Base-by-base conservation (phyloP, 495 filamentous ascomycete species). In the Podospora anserina region DNA sequence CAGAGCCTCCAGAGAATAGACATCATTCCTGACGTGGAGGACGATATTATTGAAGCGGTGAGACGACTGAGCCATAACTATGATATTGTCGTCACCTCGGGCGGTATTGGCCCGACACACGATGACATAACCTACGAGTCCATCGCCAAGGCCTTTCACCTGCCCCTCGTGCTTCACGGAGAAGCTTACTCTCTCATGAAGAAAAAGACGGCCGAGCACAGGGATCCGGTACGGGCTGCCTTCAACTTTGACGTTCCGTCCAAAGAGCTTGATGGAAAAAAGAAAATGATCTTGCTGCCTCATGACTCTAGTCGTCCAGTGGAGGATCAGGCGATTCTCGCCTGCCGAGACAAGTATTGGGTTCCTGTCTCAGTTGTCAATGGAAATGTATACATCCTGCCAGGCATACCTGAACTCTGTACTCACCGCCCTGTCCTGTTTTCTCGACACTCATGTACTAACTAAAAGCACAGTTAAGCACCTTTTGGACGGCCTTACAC, bases 61-160 rank as follows among this genome's bases (percentile, higher is more conserved):
- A 84, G 85, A 44, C 87, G 93, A 19, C 94, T 99, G 92, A 94
- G 90, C 77, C 81, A 84, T 32, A 88, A 87, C 67, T 97, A 97
- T 74, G 95, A 97, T 79, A 91, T 97, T 68, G 92, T 99, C 20
- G 92, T 97, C 2, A 99, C 95, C 58, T 91, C 90, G 71, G 95
- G 95, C 64, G 95, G 95, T 28, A 97, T 99, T 74, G 95, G 95
- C 3, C 94, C 95, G 64, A 97, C 94, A 65, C 95, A 98, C 80
- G 95, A 99, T 75, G 95, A 99, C 75, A 98, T 99, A 70, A 98
- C 95, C 53, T 99, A 99, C 83, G 80, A 88, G 73, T 94, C 94
- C 26, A 94, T 99, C 73, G 95, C 92, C 55, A 92, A 92, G 70
- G 95, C 93, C 26, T 99, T 97, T 77, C 77, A 79, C 53, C 83